These are phyloP conservation scores for Verticillium tricorpus DNA, from an alignment of 2,329 filamentous ascomycete genomes.

Conservation along the genomic window DNA sequence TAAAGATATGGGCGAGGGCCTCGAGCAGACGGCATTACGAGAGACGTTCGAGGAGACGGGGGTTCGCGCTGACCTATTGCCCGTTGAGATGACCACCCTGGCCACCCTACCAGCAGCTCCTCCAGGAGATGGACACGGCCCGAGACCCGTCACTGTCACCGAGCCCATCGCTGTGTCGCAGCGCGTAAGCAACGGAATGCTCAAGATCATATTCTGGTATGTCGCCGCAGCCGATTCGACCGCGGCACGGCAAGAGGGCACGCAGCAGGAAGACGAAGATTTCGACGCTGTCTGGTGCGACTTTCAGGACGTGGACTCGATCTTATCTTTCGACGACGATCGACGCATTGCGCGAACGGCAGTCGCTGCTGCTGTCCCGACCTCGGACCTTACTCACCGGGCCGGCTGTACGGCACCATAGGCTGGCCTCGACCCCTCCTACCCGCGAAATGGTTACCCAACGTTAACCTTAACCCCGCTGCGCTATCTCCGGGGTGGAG, in stretches of 20 bases:
- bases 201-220: conserved; percentile 10
- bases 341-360: neutral
- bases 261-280: conserved; percentile 9
- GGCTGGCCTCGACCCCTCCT: neutral
- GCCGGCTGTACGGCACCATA: neutral
- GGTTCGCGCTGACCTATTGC: neutral
- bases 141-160: neutral
- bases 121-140: neutral
- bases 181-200: neutral
- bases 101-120: conserved; percentile 1
- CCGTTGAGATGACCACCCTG: neutral
- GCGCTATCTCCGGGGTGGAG: neutral
- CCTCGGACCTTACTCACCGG: neutral
- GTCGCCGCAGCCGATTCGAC: conserved; percentile 1
- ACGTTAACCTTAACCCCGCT: neutral
- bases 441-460: neutral
- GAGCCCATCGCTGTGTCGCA: conserved; percentile 8
- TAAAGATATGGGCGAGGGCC: conserved; percentile 13
- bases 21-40: conserved; percentile 9
- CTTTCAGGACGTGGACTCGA: neutral
- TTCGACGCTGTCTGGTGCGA: conserved; percentile 5
- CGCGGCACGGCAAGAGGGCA: neutral
- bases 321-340: conserved; percentile 7
- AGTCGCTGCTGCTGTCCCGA: neutral
- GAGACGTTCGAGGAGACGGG: conserved; percentile 15